phyloP scores from a whole-genome alignment of 306 rosid genomes.

The Senna siamea region DNA sequence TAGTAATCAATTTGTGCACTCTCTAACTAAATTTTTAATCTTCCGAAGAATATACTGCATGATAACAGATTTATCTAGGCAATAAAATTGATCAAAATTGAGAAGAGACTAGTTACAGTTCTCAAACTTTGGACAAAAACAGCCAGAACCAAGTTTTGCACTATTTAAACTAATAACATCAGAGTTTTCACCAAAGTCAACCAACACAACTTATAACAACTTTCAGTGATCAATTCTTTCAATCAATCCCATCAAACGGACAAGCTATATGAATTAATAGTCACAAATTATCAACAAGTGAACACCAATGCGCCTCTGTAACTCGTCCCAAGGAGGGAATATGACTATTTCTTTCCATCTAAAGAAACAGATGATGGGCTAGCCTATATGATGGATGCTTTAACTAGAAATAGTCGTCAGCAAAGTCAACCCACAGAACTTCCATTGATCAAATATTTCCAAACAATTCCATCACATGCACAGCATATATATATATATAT shows the following conservation, averaged over 20 bases:
- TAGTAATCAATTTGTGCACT: not conserved
- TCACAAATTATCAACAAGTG: not conserved
- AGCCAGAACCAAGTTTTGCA: not conserved
- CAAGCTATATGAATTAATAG: not conserved
- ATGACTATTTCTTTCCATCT: not conserved
- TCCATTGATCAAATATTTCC: not conserved
- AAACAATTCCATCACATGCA: not conserved
- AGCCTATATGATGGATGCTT: not conserved
- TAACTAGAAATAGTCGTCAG: not conserved
- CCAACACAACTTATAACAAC: not conserved
- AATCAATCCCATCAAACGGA: not conserved
- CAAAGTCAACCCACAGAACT: constrained; percentile 9
- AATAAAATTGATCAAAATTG: not conserved
- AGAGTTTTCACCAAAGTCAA: constrained; percentile 3
- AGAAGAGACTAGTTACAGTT: not conserved
- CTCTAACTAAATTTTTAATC: not conserved
- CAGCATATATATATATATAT: not conserved
- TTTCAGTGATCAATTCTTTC: not conserved
- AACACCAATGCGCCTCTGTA: not conserved
- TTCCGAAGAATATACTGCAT: not conserved
- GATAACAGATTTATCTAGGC: not conserved
- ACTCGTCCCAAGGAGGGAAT: not conserved
- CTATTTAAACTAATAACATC: not conserved
- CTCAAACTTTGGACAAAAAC: not conserved
- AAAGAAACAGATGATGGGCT: not conserved